Evolutionary conservation across 1,139 yeast species (phyloP), one percentile per base, ranked within the genome.

Genomic region (Nakaseomyces bracarensis): DNA sequence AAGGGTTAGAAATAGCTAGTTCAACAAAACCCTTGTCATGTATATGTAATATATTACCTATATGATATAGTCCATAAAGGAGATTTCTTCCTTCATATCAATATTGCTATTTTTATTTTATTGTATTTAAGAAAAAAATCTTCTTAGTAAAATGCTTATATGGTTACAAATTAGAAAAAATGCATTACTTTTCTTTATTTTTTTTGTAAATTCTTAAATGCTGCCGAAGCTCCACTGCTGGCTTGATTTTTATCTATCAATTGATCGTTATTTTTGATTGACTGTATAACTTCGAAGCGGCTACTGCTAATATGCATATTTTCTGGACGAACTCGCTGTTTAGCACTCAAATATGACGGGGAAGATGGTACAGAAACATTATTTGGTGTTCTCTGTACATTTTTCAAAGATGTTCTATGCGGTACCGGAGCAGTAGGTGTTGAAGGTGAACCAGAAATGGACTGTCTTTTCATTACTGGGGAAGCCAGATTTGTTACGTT

Each of bases 181-280:
- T 5, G 6, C 4, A 5, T n/a, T 16, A n/a, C 11, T 22, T 14
- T 23, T n/a, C 22, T 36, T 23, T 23, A 26, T 26, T n/a, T 42
- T 40, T 47, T 49, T 35, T 55, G 58, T 43, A 52, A 41, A 43
- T 48, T 60, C 39, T 52, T 58, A 39, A 58, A 60, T 21, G 64
- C 64, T 6, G 64, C 64, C 16, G 60, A 55, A 2, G 64, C 64
- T 22, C 64, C 64, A 20, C 54, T 53, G 37, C 58, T 53, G 3
- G 63, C 64, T 14, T 48, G 53, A n/a, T 39, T 43, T 20, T 47
- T 47, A 16, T 52, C 52, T 18, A 47, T 41, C 27, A 40, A 36
- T 36, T 39, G 43, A 10, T 34, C 33, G 13, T 41, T 35, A n/a
- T 41, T 43, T 3, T 48, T 49, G 31, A 56, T 38, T 5, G 60